A percentile compares a stretch with the other conserved stretches of the same genome.
phyloP scores from a whole-genome alignment of 2,329 filamentous ascomycete species.

The Ascochyta pisi region DNA sequence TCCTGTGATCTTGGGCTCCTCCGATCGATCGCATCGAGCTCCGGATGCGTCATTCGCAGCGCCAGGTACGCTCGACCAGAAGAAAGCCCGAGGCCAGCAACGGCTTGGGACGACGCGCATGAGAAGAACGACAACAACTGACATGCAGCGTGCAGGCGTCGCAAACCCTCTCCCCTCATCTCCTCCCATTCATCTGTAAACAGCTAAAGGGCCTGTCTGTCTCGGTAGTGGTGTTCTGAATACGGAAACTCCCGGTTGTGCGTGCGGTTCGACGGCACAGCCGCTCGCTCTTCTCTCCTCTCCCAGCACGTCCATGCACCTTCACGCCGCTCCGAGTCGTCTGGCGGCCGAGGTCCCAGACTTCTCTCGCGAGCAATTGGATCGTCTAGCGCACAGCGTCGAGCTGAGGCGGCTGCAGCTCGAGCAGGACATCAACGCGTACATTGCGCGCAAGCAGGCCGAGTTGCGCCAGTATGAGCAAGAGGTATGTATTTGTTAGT shows the following conservation, averaged over 20 bases:
- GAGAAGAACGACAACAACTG: slow-evolving; percentile 11
- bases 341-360: slow-evolving; percentile 42
- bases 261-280: neutral
- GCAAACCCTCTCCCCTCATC: neutral
- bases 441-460: slow-evolving; percentile 43
- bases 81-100: slow-evolving; percentile 15
- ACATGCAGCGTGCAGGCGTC: slow-evolving; percentile 27
- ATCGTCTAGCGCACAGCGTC: slow-evolving; percentile 40
- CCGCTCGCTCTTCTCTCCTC: neutral
- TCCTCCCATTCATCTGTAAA: neutral
- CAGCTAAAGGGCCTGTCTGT: slow-evolving; percentile 8
- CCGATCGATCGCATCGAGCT: slow-evolving; percentile 27
- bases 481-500: slow-evolving; percentile 27
- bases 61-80: slow-evolving; percentile 32
- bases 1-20: slow-evolving; percentile 25
- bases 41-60: slow-evolving; percentile 41
- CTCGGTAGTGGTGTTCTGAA: slow-evolving; percentile 15
- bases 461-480: slow-evolving; percentile 42
- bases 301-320: slow-evolving; percentile 36
- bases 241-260: slow-evolving; percentile 23
- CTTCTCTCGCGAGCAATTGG: slow-evolving; percentile 42
- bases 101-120: slow-evolving; percentile 48
- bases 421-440: slow-evolving; percentile 44
- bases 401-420: slow-evolving; percentile 46
- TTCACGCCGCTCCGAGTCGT: slow-evolving; percentile 35